Evolutionary conservation across 129 eudicot species (phyloP), one percentile per base, ranked within the genome.

Genomic region (Logfia minima): DNA sequence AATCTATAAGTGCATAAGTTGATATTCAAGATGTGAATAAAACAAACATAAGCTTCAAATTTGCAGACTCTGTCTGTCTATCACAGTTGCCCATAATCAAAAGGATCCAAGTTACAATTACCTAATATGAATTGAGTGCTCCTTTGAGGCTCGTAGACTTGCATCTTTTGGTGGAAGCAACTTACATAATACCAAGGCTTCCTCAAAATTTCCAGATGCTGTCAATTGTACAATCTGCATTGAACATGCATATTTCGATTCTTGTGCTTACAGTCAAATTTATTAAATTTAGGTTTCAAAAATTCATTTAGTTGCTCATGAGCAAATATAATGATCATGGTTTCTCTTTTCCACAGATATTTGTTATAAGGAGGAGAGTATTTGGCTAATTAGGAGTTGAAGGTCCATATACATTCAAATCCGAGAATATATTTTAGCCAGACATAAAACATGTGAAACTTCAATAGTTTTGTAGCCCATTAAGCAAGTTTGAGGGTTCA

Each of bases 121-220:
- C 99, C 99, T 91, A 14, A 95, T 85, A 80, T 95, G 99, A 79
- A 95, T 91, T 65, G 99, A 90, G 85, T 90, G 97, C 86, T 95
- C 99, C 79, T 92, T 91, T 81, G 99, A 87, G 78, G 96, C 92
- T 85, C 99, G 86, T 76, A 95, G 90, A 75, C 85, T 90, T 80
- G 99, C 89, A 88, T 95, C 99, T 84, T 95, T 97, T 24, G 92
- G 90, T 72, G 97, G 99, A 80, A 95, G 99, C 72, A 95, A 70
- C 82, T 86, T 95, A 84, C 99, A 95, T 79, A 95, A 86, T 64
- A 90, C 92, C 90, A 95, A 82, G 53, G 99, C 99, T 81, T 95
- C 97, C 80, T 95, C 99, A 80, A 95, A 95, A 72, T 95, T 83
- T 22, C 97, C 99, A 68, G 99, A 95, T 78, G 97, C 99, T 69